Conservation (phyloP, 2,329 filamentous ascomycete species). For the Fusarium metavorans region DNA sequence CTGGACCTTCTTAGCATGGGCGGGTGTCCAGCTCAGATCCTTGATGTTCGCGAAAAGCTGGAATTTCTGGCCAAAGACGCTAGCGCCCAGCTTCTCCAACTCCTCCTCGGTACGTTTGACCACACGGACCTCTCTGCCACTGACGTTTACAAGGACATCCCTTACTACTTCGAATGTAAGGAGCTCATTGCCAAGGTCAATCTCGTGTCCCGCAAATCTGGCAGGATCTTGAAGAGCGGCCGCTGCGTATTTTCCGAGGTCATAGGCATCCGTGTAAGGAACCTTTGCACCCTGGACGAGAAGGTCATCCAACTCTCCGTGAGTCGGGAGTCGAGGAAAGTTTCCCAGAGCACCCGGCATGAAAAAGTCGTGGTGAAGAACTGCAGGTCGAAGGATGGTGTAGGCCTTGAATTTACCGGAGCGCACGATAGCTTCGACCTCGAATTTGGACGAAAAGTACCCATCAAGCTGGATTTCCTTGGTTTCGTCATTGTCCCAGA, state of each 20-base stretch:
- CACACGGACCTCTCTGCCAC: constrained; percentile 44
- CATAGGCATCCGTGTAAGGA: not conserved
- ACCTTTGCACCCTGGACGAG: not conserved
- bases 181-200: constrained; percentile 46
- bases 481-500: constrained; percentile 41
- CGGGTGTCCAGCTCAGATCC: not conserved
- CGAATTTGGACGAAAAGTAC: constrained; percentile 54
- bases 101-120: constrained; percentile 28
- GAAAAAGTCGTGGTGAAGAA: constrained; percentile 13
- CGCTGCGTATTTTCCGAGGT: not conserved
- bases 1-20: constrained; percentile 2
- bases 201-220: constrained; percentile 45
- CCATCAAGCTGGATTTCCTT: constrained; percentile 26
- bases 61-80: constrained; percentile 8
- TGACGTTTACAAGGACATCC: constrained; percentile 46
- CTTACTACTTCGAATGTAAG: constrained; percentile 47
- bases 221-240: not conserved
- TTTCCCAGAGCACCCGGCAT: not conserved
- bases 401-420: constrained; percentile 44
- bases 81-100: constrained; percentile 3
- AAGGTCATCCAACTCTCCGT: not conserved
- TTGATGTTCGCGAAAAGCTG: constrained; percentile 20
- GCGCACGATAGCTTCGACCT: constrained; percentile 50
- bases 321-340: not conserved
- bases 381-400: constrained; percentile 49